Evolutionary conservation across 192 early-diverging fungal species (phyloP), one percentile per base, ranked within the genome.

Genomic region (Backusella sp.): DNA sequence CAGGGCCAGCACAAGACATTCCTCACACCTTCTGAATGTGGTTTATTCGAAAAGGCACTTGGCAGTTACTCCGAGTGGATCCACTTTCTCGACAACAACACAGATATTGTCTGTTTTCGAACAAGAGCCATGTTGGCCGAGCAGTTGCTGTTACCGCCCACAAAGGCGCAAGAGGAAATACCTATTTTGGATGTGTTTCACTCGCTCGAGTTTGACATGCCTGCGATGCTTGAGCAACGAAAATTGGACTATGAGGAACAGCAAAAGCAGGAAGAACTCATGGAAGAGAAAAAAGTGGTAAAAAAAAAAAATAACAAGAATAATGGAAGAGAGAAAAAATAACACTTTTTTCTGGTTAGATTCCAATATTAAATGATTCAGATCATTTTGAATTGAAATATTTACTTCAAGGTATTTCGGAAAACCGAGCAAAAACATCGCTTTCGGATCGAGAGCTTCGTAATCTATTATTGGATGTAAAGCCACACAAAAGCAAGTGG

Each of bases 401-500:
- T 77, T 82, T 97, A 21, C 88, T 92, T 26, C 86, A 91, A 74
- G 89, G 89, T 9, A 93, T 97, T 44, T 89, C 91, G 70, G 87
- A 89, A 75, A 88, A 91, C 36, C 86, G 92, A n/a, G 82, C 87
- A 42, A 87, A 85, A 26, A 90, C 90, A 14, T 83, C 79, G 34
- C 78, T 94, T 75, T 84, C 90, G 36, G 90, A 91, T 42, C 88
- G 89, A 7, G 92, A 94, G 75, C 80, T 97, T 62, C 89, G 89
- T 74, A 86, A 89, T 36, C 80, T 97, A 28, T 79, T 97, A 26
- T 90, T 89, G 0, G 93, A 95, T 76, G 88, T 95, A 15, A 88
- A 91, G 35, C 93, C 94, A 28, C 90, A 91, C 73, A 86, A 92
- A 73, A 93, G 93, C 49, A 96, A 96, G 83, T 97, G 96, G 96